Conservation (phyloP, 345 rosid genomes). For the Boechera divaricarpa region DNA sequence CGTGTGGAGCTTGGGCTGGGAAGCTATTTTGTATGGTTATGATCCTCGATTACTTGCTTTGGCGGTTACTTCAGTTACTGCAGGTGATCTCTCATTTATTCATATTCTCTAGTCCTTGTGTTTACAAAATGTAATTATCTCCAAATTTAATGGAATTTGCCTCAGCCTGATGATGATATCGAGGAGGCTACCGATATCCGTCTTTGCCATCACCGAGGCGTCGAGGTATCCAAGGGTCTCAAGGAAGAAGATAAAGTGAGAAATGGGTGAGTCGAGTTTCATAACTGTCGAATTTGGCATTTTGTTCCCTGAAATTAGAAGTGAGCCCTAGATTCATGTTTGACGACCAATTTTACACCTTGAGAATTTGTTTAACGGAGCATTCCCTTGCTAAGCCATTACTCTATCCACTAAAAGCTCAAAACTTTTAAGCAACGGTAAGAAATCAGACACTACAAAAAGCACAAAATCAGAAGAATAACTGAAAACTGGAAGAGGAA, state of each 20-base stretch:
- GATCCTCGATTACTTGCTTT: constrained; percentile 81
- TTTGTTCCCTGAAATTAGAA: not conserved
- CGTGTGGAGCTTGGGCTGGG: constrained; percentile 97
- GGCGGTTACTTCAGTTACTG: constrained; percentile 64
- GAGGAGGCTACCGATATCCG: constrained; percentile 72
- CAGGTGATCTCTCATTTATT: constrained; percentile 53
- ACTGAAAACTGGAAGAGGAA: no score
- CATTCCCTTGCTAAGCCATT: no score
- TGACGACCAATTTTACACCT: constrained; percentile 31
- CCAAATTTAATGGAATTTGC: constrained; percentile 3
- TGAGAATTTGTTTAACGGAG: no score
- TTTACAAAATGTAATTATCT: not conserved
- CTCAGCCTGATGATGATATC: constrained; percentile 75
- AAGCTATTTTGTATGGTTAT: constrained; percentile 91
- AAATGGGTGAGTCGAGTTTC: not conserved
- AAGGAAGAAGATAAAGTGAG: constrained; percentile 9
- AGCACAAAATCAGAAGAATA: no score
- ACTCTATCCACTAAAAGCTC: not conserved
- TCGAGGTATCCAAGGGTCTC: not conserved
- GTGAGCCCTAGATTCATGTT: no score
- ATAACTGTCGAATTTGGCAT: not conserved
- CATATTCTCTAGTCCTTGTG: not conserved
- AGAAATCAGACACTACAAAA: no score
- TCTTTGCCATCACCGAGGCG: constrained; percentile 27
- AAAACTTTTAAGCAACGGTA: no score